Evolutionary conservation across 2,329 filamentous ascomycete species (phyloP).

Genomic region (Ambrosiella beaveri): DNA sequence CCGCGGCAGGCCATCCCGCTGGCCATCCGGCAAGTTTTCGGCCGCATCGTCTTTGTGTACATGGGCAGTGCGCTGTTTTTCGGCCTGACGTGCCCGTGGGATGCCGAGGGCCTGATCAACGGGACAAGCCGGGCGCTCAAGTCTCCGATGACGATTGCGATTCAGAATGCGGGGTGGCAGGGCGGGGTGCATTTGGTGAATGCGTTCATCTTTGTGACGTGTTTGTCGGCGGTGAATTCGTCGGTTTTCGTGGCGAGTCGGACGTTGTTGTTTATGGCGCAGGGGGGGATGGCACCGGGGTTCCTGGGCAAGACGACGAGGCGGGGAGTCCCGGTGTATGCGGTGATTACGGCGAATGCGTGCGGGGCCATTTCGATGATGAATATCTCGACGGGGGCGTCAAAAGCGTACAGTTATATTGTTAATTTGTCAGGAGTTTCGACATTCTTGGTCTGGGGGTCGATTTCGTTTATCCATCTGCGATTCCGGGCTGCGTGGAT

Average conservation of each 20-base stretch:
- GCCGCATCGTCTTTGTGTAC: slow-evolving; percentile 44
- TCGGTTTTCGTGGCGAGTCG: slow-evolving; percentile 64
- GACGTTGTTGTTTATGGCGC: slow-evolving; percentile 59
- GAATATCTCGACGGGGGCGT: slow-evolving; percentile 51
- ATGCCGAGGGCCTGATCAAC: slow-evolving; percentile 45
- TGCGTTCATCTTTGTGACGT: slow-evolving; percentile 57
- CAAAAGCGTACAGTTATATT: slow-evolving; percentile 49
- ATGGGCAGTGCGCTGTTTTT: slow-evolving; percentile 61
- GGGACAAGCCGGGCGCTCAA: slow-evolving; percentile 45
- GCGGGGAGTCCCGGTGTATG: slow-evolving; percentile 44
- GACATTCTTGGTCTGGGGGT: slow-evolving; percentile 55
- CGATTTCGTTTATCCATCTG: slow-evolving; percentile 54
- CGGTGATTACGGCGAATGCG: slow-evolving; percentile 49
- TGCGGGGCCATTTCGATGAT: slow-evolving; percentile 60
- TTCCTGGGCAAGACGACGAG: slow-evolving; percentile 52
- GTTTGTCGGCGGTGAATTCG: slow-evolving; percentile 54
- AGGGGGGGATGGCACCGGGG: slow-evolving; percentile 51
- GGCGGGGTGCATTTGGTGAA: slow-evolving; percentile 63
- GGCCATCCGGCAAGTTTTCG: slow-evolving; percentile 43
- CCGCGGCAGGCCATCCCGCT: slow-evolving; percentile 37
- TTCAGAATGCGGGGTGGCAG: slow-evolving; percentile 57
- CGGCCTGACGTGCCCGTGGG: slow-evolving; percentile 54
- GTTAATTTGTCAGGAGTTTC: slow-evolving; percentile 53
- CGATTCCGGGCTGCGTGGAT: slow-evolving; percentile 50
- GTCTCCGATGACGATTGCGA: slow-evolving; percentile 56